A percentile compares a stretch with the other conserved stretches of the same genome.
These are phyloP conservation scores for Hirschfeldia incana DNA, from an alignment of 345 rosid species.

Conservation along the genomic window DNA sequence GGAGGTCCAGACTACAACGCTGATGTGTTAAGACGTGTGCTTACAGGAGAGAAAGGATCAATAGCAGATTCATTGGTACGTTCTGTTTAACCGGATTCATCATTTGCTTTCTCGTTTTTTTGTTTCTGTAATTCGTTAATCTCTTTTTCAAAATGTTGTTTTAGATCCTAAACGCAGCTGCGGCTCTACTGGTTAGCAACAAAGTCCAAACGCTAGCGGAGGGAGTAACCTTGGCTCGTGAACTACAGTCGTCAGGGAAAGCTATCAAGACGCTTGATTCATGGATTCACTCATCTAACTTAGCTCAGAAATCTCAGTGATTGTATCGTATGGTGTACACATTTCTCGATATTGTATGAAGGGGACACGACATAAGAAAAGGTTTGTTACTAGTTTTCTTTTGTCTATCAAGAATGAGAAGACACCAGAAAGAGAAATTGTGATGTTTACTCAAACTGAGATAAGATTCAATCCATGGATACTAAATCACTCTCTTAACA, in stretches of 20 bases:
- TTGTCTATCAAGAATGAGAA: conserved; percentile 21
- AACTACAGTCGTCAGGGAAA: conserved; percentile 76
- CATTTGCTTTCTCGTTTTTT: not conserved
- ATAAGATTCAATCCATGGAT: not conserved
- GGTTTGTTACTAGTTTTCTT: conserved; percentile 24
- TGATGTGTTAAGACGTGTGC: conserved; percentile 55
- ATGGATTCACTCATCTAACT: conserved; percentile 64
- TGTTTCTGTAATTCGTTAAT: not conserved
- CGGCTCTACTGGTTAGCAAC: conserved; percentile 79
- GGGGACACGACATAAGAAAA: not conserved
- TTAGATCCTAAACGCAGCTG: conserved; percentile 89
- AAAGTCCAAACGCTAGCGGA: conserved; percentile 56
- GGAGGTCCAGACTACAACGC: conserved; percentile 83
- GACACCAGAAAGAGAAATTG: not conserved
- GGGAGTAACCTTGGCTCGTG: conserved; percentile 76
- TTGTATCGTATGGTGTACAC: not conserved
- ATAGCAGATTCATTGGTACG: conserved; percentile 86
- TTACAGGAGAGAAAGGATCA: conserved; percentile 77
- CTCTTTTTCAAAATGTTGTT: not conserved
- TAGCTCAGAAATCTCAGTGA: conserved; percentile 34
- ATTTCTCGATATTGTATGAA: not conserved
- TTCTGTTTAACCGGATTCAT: conserved; percentile 14
- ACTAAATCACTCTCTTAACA: not conserved
- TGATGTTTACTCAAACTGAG: conserved; percentile 2
- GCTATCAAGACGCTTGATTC: conserved; percentile 67